These are phyloP conservation scores for Pseudogymnoascus sp. DNA, from an alignment of 2,329 filamentous ascomycete species.

Conservation along the genomic window DNA sequence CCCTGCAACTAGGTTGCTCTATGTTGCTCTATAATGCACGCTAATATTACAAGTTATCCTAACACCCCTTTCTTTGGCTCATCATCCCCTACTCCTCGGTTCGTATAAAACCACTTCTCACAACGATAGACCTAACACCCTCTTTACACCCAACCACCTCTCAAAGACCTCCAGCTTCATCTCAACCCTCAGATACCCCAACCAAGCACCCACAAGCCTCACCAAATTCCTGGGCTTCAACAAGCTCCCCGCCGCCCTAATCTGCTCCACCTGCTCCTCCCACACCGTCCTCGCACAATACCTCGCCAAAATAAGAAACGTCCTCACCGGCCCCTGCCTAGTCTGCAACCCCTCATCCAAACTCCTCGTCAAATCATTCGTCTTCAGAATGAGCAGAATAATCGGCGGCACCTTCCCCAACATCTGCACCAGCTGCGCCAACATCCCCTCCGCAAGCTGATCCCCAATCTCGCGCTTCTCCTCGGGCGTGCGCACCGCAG, in stretches of 20 bases:
- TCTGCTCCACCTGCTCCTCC: slow-evolving; percentile 53
- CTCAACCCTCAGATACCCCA: slow-evolving; percentile 51
- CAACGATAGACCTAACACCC: slow-evolving; percentile 29
- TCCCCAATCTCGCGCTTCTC: slow-evolving; percentile 85
- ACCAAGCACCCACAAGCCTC: slow-evolving; percentile 47
- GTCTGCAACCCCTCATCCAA: slow-evolving; percentile 87
- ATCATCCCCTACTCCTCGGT: background rate
- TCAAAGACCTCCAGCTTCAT: slow-evolving; percentile 57
- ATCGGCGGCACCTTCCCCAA: slow-evolving; percentile 84
- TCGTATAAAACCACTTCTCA: background rate
- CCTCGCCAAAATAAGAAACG: slow-evolving; percentile 59
- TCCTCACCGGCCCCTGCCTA: slow-evolving; percentile 54
- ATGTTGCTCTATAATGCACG: slow-evolving; percentile 1
- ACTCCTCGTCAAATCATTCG: slow-evolving; percentile 89
- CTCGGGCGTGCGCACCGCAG: slow-evolving; percentile 49
- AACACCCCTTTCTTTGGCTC: background rate
- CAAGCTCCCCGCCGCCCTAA: slow-evolving; percentile 45
- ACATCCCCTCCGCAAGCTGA: slow-evolving; percentile 77
- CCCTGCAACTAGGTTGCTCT: slow-evolving; percentile 1
- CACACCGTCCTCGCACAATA: slow-evolving; percentile 62
- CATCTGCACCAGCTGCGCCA: slow-evolving; percentile 80
- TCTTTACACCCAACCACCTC: slow-evolving; percentile 49
- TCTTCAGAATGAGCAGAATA: slow-evolving; percentile 92
- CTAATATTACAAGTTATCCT: background rate
- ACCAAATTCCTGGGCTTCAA: slow-evolving; percentile 50